These are phyloP conservation scores for Jaapia argillacea DNA, from an alignment of 768 basidiomycete genomes.

Conservation along the genomic window DNA sequence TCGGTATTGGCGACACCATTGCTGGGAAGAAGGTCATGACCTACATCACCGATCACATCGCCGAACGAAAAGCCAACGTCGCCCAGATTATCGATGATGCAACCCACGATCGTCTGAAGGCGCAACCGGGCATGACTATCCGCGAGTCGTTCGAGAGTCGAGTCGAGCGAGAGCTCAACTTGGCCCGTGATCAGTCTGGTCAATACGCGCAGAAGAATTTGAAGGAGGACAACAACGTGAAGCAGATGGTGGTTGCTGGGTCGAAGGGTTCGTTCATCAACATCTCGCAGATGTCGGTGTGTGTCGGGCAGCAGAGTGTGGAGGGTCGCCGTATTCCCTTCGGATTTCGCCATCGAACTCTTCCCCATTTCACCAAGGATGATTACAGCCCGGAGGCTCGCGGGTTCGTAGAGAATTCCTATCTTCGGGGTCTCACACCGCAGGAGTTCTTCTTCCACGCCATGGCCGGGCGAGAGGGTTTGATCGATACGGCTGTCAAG, in stretches of 20 bases:
- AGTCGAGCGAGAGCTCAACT: constrained; percentile 85
- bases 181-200: constrained; percentile 92
- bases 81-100: constrained; percentile 71
- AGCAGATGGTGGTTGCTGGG: constrained; percentile 99
- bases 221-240: constrained; percentile 99
- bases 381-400: constrained; percentile 97
- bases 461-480: constrained; percentile 98
- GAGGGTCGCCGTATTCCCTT: constrained; percentile 98
- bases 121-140: constrained; percentile 96
- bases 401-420: constrained; percentile 98
- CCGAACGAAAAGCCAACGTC: constrained; percentile 75
- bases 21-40: constrained; percentile 86
- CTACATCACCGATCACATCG: constrained; percentile 75
- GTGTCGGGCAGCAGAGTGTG: constrained; percentile 97
- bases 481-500: constrained; percentile 99
- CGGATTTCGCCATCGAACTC: constrained; percentile 92
- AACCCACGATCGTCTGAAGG: constrained; percentile 77
- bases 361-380: constrained; percentile 97
- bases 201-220: constrained; percentile 94
- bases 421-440: constrained; percentile 89
- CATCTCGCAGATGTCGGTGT: constrained; percentile 99
- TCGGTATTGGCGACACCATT: constrained; percentile 98
- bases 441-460: constrained; percentile 99
- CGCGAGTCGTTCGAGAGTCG: constrained; percentile 95
- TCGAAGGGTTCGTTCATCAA: constrained; percentile 99